Evolutionary conservation across 2,329 filamentous ascomycete genomes (phyloP), one percentile per base, ranked within the genome.

Genomic region (Paecilomyces formosus): DNA sequence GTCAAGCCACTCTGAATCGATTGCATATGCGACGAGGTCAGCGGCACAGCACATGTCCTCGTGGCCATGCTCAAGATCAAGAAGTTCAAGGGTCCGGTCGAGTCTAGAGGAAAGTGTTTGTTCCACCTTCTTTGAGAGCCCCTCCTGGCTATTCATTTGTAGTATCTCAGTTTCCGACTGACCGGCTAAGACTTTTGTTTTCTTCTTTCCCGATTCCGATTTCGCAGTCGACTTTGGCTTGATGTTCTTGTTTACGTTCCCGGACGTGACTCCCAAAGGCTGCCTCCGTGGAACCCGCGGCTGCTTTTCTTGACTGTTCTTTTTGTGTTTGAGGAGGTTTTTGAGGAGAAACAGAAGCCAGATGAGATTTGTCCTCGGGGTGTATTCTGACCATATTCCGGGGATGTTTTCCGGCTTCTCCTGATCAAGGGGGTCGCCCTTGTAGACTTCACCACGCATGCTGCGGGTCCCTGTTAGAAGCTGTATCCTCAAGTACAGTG

Each of bases 291-390:
- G 54, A 31, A 33, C 54, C 3, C 56, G 49, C 1, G 45, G 8
- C n/a, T 60, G 4, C 54, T 11, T 45, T 3, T 18, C 39, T 45
- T 45, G 39, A 18, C 70, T 66, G 1, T 63, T 56, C 52, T 69
- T 70, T 49, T 65, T 62, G 45, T 74, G 74, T 35, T 72, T 74
- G 24, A 86, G 70, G 0, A 88, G 74, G 62, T 81, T 81, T 59
- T 80, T 77, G 12, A 87, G 76, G 3, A 88, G 71, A 65, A 85
- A 86, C 55, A 85, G 80, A 22, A 86, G 70, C 85, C 85, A 88
- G 13, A 87, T 75, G 13, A 86, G 74, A 63, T 88, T 88, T 2
- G 85, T 86, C 57, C 78, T 76, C 2, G 85, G 84, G 45, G 81
- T 78, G 67, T 82, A 87, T 30, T 76, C 70, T 11, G 73, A 69